phyloP scores from a whole-genome alignment of 2,329 filamentous ascomycete genomes.

The Cyphellophora europaea region DNA sequence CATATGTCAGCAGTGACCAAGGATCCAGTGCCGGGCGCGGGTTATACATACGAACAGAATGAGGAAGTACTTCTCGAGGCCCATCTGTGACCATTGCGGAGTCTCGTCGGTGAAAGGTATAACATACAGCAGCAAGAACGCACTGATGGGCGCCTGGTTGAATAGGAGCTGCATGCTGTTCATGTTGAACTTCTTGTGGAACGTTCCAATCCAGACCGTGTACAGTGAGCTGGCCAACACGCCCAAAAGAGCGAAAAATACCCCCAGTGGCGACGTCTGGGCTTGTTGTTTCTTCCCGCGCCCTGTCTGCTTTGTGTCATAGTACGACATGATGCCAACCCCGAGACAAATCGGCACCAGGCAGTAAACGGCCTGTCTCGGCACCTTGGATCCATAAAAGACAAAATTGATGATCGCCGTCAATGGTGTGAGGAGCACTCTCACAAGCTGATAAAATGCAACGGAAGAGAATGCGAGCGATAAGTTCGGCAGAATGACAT shows the following conservation, averaged over 20 bases:
- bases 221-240: constrained; percentile 59
- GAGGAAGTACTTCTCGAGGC: constrained; percentile 46
- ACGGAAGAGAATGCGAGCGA: constrained; percentile 59
- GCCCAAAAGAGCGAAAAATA: constrained; percentile 54
- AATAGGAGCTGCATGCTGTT: constrained; percentile 60
- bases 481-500: constrained; percentile 60
- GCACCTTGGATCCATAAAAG: constrained; percentile 49
- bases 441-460: constrained; percentile 61
- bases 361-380: constrained; percentile 43
- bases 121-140: constrained; percentile 53
- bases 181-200: constrained; percentile 56
- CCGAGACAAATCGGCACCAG: constrained; percentile 53
- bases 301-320: constrained; percentile 48
- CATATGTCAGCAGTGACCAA: background rate
- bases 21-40: constrained; percentile 7
- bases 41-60: constrained; percentile 50
- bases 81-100: constrained; percentile 46
- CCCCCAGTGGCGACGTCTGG: constrained; percentile 52
- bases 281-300: too few relatives aligned
- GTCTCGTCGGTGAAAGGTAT: constrained; percentile 59
- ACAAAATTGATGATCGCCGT: constrained; percentile 58
- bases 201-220: constrained; percentile 59
- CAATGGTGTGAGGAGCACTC: constrained; percentile 57
- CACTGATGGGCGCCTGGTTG: constrained; percentile 57
- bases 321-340: constrained; percentile 59